Conservation (phyloP, 2,329 filamentous ascomycete genomes). For the Cladosporium sp. region DNA sequence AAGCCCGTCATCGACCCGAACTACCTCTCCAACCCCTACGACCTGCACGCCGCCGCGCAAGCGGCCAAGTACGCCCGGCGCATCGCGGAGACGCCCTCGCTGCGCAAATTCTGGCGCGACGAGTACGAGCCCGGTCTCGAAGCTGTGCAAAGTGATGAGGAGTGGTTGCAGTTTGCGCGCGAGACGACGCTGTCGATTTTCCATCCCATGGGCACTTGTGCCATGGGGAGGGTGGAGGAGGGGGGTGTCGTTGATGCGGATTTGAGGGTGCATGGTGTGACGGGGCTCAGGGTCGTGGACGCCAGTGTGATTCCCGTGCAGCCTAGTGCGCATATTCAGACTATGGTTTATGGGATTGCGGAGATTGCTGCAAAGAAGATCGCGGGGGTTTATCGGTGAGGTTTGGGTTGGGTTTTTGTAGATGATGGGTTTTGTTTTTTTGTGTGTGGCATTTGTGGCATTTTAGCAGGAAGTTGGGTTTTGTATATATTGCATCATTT, state of each 20-base stretch:
- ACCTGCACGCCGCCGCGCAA: conserved; percentile 22
- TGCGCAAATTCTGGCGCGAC: conserved; percentile 27
- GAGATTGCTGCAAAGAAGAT: conserved; percentile 26
- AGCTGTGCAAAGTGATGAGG: conserved; percentile 15
- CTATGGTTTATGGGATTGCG: conserved; percentile 23
- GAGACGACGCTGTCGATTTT: conserved; percentile 21
- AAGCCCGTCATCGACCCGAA: conserved; percentile 26
- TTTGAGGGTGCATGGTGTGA: conserved; percentile 23
- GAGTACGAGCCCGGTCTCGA: conserved; percentile 21
- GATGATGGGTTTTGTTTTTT: not conserved
- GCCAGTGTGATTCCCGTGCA: conserved; percentile 28
- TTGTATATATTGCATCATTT: too few relatives aligned
- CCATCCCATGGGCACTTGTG: conserved; percentile 20
- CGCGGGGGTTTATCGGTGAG: conserved; percentile 8
- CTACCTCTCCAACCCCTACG: conserved; percentile 26
- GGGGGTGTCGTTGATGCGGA: conserved; percentile 24
- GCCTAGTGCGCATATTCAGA: conserved; percentile 22
- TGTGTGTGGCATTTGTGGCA: too few relatives aligned
- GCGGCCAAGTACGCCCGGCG: conserved; percentile 31
- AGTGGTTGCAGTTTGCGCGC: conserved; percentile 22
- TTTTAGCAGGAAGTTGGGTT: too few relatives aligned
- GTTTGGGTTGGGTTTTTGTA: not conserved
- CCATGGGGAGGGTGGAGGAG: conserved; percentile 16
- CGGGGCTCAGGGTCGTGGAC: conserved; percentile 26
- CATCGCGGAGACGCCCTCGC: conserved; percentile 38